Conservation (phyloP, 83 land plant genomes). For the Thuja plicata region DNA sequence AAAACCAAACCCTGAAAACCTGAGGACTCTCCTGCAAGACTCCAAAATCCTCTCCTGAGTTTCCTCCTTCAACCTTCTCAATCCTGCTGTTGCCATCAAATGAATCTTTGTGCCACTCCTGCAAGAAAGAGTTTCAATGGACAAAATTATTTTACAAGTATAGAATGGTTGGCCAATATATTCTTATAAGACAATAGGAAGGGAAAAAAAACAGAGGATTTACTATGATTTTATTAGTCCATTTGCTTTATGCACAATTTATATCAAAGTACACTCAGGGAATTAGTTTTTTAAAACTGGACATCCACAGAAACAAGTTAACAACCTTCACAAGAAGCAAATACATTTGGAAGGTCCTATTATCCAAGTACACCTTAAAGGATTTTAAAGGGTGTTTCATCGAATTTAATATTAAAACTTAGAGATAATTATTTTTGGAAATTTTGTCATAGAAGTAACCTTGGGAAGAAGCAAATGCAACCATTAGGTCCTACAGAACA, state of each 20-base stretch:
- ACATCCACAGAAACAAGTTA: neutral
- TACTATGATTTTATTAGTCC: neutral
- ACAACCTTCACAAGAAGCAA: neutral
- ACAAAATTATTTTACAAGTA: neutral
- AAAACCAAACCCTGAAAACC: conserved; percentile 67
- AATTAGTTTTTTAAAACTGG: neutral
- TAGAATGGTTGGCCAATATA: neutral
- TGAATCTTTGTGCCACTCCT: conserved; percentile 61
- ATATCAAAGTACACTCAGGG: neutral
- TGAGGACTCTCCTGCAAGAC: conserved; percentile 62
- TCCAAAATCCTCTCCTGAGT: conserved; percentile 62
- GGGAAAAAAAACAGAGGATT: neutral
- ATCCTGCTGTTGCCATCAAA: conserved; percentile 93
- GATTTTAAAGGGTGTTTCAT: neutral
- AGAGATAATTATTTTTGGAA: neutral
- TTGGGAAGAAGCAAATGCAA: neutral
- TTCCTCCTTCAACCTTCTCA: conserved; percentile 58
- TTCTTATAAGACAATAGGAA: neutral
- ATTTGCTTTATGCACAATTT: neutral
- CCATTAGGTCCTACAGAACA: neutral
- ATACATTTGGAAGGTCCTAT: neutral
- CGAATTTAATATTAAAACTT: neutral
- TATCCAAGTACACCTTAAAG: neutral
- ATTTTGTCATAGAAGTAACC: neutral
- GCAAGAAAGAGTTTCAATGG: neutral